A percentile compares a stretch with the other conserved stretches of the same genome.
Evolutionary conservation across 108 stramenopile species (phyloP).

Genomic region (Skeletonema costatum): DNA sequence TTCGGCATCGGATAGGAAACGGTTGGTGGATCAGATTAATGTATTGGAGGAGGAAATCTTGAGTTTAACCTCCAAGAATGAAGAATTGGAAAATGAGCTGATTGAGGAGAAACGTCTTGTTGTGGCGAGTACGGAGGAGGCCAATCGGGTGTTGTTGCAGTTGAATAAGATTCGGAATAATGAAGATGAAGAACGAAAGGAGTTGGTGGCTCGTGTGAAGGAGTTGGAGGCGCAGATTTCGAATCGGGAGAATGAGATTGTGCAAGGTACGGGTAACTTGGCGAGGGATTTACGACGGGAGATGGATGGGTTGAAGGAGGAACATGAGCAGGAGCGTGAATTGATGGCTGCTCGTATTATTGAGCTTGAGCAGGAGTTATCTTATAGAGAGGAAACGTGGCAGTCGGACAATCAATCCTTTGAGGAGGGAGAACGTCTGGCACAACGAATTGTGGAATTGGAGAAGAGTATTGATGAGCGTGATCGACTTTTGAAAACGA

Average conservation of each 20-base stretch:
- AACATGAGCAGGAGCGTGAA: slow-evolving; percentile 31
- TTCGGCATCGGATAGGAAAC: slow-evolving; percentile 12
- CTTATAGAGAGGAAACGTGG: slow-evolving; percentile 8
- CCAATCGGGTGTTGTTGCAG: slow-evolving; percentile 36
- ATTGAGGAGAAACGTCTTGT: slow-evolving; percentile 35
- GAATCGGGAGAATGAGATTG: slow-evolving; percentile 18
- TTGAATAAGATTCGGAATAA: slow-evolving; percentile 29
- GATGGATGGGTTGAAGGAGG: slow-evolving; percentile 26
- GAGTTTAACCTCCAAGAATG: slow-evolving; percentile 6
- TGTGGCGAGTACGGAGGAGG: slow-evolving; percentile 40
- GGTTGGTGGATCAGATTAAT: slow-evolving; percentile 22
- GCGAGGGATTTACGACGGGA: slow-evolving; percentile 15
- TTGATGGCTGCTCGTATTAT: slow-evolving; percentile 38
- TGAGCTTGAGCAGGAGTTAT: slow-evolving; percentile 35
- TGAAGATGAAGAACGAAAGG: slow-evolving; percentile 36
- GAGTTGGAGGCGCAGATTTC: slow-evolving; percentile 45
- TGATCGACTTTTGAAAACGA: slow-evolving; percentile 33
- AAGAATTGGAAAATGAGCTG: slow-evolving; percentile 44
- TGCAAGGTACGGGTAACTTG: slow-evolving; percentile 6
- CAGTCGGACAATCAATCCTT: slow-evolving; percentile 2
- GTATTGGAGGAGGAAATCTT: slow-evolving; percentile 29
- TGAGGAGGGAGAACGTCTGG: slow-evolving; percentile 24
- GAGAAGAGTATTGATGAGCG: slow-evolving; percentile 36
- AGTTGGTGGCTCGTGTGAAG: slow-evolving; percentile 22
- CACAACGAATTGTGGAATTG: slow-evolving; percentile 19